Base-by-base conservation (phyloP, 768 basidiomycete genomes). In the Collybiopsis confluens region DNA sequence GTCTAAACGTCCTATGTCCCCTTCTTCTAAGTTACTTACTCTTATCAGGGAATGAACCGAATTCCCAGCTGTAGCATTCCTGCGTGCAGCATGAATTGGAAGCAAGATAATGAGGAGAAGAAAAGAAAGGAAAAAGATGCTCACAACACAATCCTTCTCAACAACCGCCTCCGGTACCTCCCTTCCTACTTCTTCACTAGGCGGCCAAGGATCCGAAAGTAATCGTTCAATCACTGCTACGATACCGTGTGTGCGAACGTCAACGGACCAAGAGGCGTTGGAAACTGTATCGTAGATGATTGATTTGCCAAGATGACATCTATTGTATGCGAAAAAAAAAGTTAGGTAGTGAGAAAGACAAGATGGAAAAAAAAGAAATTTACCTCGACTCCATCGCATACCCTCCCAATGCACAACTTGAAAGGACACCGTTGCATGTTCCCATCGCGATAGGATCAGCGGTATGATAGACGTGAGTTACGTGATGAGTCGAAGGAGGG, bases 371-470 rank as follows among this genome's bases (percentile, higher is more conserved):
- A 40, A 6, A 10, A 18, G 20, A 26, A 50, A 5, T 77, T 30
- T 35, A 86, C 84, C 77, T 74, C 36, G 86, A 79, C 68, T 93
- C 92, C 77, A 94, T 77, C 2, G 92, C 95, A 63, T 90, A 97
- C n/a, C 95, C 95, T 20, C 79, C 90, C 9, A 92, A 68, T 3
- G 88, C 84, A 64, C 95, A 98, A 1, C 85, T 81, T 0, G 89
- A 93, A 1, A 90, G 62, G 1, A 89, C 73, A 13, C 91, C 91
- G 54, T 81, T 93, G 69, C 92, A 93, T 7, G 83, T 86, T 33
- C 90, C 90, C 85, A 92, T 92, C 18, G 95, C 82, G 47, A 98
- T 90, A 4, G 95, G 95, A 69, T 98, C 95, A 24, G 94, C 95
- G 20, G 88, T 96, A 64, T 97, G 91, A 68, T 90, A 97, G 26